A percentile compares a stretch with the other conserved stretches of the same genome.
Evolutionary conservation across 768 basidiomycete species (phyloP).

Genomic region (Boletus rufocinnamomeus): DNA sequence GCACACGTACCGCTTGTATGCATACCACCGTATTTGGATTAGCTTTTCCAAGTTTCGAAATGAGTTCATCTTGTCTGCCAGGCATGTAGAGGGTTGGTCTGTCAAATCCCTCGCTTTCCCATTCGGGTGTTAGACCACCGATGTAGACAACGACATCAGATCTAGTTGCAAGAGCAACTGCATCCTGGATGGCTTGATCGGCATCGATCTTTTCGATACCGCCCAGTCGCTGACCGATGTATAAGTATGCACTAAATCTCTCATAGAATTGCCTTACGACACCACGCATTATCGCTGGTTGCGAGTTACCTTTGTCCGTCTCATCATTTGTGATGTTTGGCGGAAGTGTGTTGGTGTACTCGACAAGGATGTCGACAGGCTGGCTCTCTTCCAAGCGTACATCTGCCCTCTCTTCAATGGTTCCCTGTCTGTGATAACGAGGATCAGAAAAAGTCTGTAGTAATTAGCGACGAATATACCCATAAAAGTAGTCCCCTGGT

Average conservation of each 20-base stretch:
- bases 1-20: background rate
- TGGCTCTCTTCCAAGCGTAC: background rate
- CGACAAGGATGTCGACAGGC: background rate
- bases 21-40: background rate
- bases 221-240: background rate
- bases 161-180: background rate
- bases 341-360: background rate
- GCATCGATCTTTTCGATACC: background rate
- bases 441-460: too few species aligned
- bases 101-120: background rate
- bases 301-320: background rate
- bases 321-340: background rate
- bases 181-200: background rate
- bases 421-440: too few species aligned
- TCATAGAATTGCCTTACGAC: background rate
- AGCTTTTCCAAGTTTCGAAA: background rate
- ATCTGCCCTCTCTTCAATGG: background rate
- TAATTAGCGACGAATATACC: too few species aligned
- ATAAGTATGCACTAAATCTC: background rate
- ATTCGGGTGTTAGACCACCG: background rate
- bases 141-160: background rate
- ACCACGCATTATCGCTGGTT: background rate
- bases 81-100: background rate
- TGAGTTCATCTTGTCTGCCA: background rate
- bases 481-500: background rate